These are phyloP conservation scores for Verticillium tricorpus DNA, from an alignment of 2,329 filamentous ascomycete species.

Conservation along the genomic window DNA sequence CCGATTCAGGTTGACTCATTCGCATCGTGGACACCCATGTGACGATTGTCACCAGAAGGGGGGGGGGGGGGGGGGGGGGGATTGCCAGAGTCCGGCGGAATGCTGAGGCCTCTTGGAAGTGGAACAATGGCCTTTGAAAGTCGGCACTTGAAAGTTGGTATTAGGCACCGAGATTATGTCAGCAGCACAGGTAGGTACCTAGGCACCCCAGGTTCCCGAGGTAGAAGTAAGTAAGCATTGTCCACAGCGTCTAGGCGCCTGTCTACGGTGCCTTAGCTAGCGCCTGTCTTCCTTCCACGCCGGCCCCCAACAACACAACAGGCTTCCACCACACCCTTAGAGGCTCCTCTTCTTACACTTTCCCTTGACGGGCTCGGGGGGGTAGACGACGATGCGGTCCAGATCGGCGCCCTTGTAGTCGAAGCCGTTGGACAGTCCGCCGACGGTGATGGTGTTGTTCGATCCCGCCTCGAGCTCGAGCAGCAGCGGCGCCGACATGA, in stretches of 20 bases:
- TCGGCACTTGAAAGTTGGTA: too few species aligned
- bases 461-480: constrained; percentile 45
- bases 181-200: too few species aligned
- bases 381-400: constrained; percentile 56
- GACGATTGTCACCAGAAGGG: background rate
- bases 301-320: background rate
- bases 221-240: too few species aligned
- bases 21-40: background rate
- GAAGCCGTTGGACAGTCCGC: constrained; percentile 50
- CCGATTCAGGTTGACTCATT: background rate
- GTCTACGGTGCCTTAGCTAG: too few species aligned
- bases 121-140: background rate
- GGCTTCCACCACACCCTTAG: background rate
- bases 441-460: constrained; percentile 50
- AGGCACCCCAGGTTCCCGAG: too few species aligned
- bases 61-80: too few species aligned
- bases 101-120: background rate
- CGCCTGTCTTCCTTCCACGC: too few species aligned
- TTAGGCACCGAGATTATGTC: too few species aligned
- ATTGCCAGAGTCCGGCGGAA: too few species aligned
- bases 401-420: constrained; percentile 54
- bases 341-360: constrained; percentile 1
- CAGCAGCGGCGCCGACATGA: constrained; percentile 51
- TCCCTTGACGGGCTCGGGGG: constrained; percentile 33
- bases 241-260: too few species aligned